Percentiles rank a stretch among this genome's conserved stretches.
Evolutionary conservation across 139 green algal species (phyloP).

Genomic region (Coccomyxa sp.): DNA sequence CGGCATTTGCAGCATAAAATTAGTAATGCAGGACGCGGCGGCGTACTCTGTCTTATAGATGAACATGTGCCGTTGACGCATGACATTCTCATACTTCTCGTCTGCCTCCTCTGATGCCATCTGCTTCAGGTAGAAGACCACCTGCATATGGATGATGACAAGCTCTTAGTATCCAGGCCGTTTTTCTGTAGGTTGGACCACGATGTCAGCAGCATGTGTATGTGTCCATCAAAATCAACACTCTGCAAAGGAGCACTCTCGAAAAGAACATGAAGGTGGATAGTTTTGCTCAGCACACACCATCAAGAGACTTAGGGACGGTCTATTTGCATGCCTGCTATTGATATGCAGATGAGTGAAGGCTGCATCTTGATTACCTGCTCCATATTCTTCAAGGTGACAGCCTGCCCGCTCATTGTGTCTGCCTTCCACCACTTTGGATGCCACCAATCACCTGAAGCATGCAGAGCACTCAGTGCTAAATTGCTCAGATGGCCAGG

Average conservation of each 20-base stretch:
- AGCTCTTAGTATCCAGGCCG: background rate
- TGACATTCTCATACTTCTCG: background rate
- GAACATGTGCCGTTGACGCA: background rate
- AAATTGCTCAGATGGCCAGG: background rate
- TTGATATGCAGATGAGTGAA: too few species aligned
- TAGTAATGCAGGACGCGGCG: too few species aligned
- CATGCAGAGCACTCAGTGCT: background rate
- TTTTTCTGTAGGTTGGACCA: too few species aligned
- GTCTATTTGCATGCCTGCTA: too few species aligned
- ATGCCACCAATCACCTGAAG: background rate
- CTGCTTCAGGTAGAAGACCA: background rate
- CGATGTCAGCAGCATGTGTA: too few species aligned
- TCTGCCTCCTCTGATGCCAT: background rate
- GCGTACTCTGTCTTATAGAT: background rate
- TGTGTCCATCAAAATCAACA: too few species aligned
- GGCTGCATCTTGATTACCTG: background rate
- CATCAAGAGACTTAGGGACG: too few species aligned
- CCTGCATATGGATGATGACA: background rate
- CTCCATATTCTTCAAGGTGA: background rate
- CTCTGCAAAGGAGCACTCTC: too few species aligned
- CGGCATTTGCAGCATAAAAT: too few species aligned
- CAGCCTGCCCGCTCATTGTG: background rate
- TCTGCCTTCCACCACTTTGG: background rate
- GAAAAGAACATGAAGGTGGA: too few species aligned
- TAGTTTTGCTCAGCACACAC: too few species aligned